Base-by-base conservation (phyloP, 2,329 filamentous ascomycete species). In the Trichoderma sp. region DNA sequence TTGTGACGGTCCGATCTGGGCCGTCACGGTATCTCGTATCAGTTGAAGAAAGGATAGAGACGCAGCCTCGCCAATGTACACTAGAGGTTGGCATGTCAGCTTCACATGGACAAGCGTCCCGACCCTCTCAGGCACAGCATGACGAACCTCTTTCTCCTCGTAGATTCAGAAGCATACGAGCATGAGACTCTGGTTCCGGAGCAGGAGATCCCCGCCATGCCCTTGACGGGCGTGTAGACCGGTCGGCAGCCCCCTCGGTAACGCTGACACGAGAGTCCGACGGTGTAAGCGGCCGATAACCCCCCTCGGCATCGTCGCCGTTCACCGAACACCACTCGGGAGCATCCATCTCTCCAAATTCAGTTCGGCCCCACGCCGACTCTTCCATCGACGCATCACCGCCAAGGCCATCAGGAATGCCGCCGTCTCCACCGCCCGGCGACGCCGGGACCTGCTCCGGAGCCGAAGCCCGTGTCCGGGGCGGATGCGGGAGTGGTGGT, bases 41-140 rank as follows among this genome's bases (percentile, higher is more conserved):
- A 85, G 78, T 64, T 86, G 82, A 1, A 87, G 73, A 65, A 87
- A 87, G 0, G 84, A 86, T 15, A 87, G 73, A 0, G 82, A 80
- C 1, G 82, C 81, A 10, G 79, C 80, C n/a, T 79, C 76, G n/a
- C 81, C 79, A 55, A 83, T 76, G 57, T 80, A 83, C 0, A 83
- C 79, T 83, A 48, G 14, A 19, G 9, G 43, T 14, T 39, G 12
- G 12, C 34, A 10, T 39, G 34, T 39, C 34, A 39, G 34, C 34
- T 14, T 39, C 12, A 39, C 34, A 14, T 39, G 12, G 30, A 34
- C 30, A 34, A 39, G 14, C 12, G 5, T 39, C 9, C 12, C 5
- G 12, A 14, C 12, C 5, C 34, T 5, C 5, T 14, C 34, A 14
- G 30, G 7, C n/a, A 39, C n/a, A n/a, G 10, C 10, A 6, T 5